Base-by-base conservation (phyloP, 495 filamentous ascomycete genomes). In the Neurospora terricola region DNA sequence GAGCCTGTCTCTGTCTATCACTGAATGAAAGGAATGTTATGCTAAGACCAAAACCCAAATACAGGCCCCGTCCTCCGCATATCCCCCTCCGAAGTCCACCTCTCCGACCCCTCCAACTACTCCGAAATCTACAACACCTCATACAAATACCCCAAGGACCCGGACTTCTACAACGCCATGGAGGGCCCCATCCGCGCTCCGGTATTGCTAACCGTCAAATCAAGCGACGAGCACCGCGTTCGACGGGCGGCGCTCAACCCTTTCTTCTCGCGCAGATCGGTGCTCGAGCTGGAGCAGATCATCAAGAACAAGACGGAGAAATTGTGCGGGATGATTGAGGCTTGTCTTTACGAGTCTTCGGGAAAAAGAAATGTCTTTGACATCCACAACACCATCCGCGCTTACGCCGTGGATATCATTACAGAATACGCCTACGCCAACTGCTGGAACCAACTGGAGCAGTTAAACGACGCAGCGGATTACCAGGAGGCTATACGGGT, bases 391-490 rank as follows among this genome's bases (percentile, higher is more conserved):
- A 78, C 74, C 73, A 76, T 80, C 71, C 77, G 80, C 38, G 77
- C 81, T 6, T 72, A 85, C n/a, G 77, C 81, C 2, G 75, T 82
- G 3, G 85, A 87, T 74, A 76, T 85, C 12, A 83, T 85, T 21
- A 82, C 79, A 30, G 83, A 84, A 66, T 86, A 84, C 72, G 80
- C 77, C 0, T 85, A 84, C 71, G 42, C 75, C 14, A 72, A 81
- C 0, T 82, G 75, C 70, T 81, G 76, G 74, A 72, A 77, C 36
- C 48, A 74, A 27, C 27, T 77, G 5, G 76, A 75, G 0, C 18
- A 45, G 0, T 2, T 45, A 0, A 70, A 74, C 11, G 72, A 75
- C 23, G 79, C 76, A 0, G 69, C 16, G 0, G 38, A 45, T 8
- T 82, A 78, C 72, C 80, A 77, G 69, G 45, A 72, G 5, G 75